These are phyloP conservation scores for Oryza meridionalis DNA, from an alignment of 176 grass and related monocot genomes.

Conservation along the genomic window DNA sequence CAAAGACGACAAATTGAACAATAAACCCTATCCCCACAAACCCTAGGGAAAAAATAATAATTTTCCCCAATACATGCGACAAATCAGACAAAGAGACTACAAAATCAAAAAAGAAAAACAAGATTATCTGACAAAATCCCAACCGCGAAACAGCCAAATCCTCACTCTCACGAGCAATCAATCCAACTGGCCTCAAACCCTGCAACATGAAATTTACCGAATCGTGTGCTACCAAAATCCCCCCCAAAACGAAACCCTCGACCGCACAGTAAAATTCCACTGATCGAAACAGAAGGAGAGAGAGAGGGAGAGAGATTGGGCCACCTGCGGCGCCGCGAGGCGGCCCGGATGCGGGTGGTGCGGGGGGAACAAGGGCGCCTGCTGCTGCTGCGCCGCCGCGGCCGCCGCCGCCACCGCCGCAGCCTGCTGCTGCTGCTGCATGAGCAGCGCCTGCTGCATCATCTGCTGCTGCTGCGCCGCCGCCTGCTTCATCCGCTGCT, in stretches of 20 bases:
- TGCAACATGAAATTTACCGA: slow-evolving; percentile 29
- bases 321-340: slow-evolving; percentile 78
- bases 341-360: slow-evolving; percentile 82
- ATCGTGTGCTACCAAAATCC: neutral
- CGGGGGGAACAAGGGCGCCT: slow-evolving; percentile 73
- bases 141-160: neutral
- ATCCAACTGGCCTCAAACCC: neutral
- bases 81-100: neutral
- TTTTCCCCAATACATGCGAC: neutral
- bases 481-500: slow-evolving; percentile 74
- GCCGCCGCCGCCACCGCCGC: neutral
- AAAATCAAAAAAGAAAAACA: neutral
- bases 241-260: neutral
- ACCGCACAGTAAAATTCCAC: neutral
- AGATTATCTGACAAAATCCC: neutral
- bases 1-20: neutral
- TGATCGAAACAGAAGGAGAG: slow-evolving; percentile 13
- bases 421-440: slow-evolving; percentile 57
- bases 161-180: neutral
- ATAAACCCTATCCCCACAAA: slow-evolving; percentile 11
- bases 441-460: slow-evolving; percentile 84
- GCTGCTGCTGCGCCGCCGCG: slow-evolving; percentile 31
- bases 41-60: neutral
- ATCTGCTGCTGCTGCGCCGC: slow-evolving; percentile 46
- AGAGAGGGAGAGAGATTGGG: neutral